Evolutionary conservation across 805 yeast genomes (phyloP), one percentile per base, ranked within the genome.

Genomic region (Wickerhamiella siamensis): DNA sequence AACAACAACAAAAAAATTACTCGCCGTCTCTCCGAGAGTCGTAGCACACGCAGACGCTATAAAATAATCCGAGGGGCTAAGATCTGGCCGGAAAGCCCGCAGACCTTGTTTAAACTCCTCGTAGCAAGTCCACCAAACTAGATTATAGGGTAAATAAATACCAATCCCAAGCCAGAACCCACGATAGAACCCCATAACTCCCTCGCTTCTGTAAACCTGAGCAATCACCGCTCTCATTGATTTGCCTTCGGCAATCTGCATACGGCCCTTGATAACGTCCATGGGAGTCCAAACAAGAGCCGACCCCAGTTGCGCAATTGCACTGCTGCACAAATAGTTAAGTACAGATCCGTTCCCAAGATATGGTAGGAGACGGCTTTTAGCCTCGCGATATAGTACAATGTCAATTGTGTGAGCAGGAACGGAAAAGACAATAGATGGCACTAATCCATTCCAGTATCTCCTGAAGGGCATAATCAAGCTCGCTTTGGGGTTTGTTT

Each of bases 151-250:
- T 12, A 62, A 45, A 47, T 56, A 61, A 2, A 60, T 63, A 5
- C 49, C 63, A 5, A 61, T 44, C 1, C 64, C 63, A 56, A 62
- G 51, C 60, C 61, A 57, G 40, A 62, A 62, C 1, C 97, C 97
- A 47, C 91, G 69, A 60, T 74, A 86, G 48, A 80, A 67, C 2
- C 95, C 95, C 42, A 56, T 63, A 39, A 79, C 21, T 2, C 95
- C 95, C 52, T 81, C 93, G 0, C 63, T 59, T 32, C 58, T 60
- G 52, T 66, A 74, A 24, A 87, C 55, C 24, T 47, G 47, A 26
- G 46, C 44, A 17, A 62, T 50, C 14, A n/a, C 26, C 6, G 21
- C 6, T 2, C 18, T 36, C 17, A 22, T 29, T 4, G 37, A 26
- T 5, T 14, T 21, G 14, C 12, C 15, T 4, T 34, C 24, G 2